phyloP scores from a whole-genome alignment of 345 rosid genomes.

The Hypericum perforatum region DNA sequence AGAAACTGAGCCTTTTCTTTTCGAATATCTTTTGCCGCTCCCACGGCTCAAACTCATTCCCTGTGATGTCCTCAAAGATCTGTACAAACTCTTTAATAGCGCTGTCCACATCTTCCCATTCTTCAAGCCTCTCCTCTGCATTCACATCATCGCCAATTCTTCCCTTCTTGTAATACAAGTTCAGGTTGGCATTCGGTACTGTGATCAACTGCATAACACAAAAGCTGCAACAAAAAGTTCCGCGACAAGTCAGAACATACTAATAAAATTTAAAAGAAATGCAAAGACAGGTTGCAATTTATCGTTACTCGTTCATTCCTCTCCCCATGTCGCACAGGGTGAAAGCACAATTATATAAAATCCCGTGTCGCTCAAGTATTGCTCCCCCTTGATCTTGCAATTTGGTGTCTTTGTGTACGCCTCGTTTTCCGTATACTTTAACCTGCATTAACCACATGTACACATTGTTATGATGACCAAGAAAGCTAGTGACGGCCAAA shows the following conservation, averaged over 20 bases:
- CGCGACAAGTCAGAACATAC: too few relatives aligned
- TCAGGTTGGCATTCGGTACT: slow-evolving; percentile 43
- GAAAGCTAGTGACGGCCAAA: background rate
- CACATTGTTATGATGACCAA: background rate
- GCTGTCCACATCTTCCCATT: slow-evolving; percentile 42
- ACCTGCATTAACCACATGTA: slow-evolving; percentile 31
- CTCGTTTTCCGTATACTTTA: slow-evolving; percentile 59
- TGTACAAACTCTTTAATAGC: slow-evolving; percentile 58
- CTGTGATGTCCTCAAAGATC: slow-evolving; percentile 62
- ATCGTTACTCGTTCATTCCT: slow-evolving; percentile 45
- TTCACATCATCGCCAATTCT: slow-evolving; percentile 50
- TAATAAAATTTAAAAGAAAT: background rate
- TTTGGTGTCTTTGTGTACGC: slow-evolving; percentile 50
- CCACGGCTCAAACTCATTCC: slow-evolving; percentile 77
- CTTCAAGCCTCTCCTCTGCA: slow-evolving; percentile 62
- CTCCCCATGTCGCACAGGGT: slow-evolving; percentile 57
- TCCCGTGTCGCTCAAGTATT: slow-evolving; percentile 57
- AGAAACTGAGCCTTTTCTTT: slow-evolving; percentile 50
- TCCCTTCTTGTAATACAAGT: slow-evolving; percentile 65
- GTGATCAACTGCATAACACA: slow-evolving; percentile 62
- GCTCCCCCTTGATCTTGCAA: slow-evolving; percentile 46
- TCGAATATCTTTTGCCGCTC: slow-evolving; percentile 68
- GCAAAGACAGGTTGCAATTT: background rate
- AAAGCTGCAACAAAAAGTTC: slow-evolving; percentile 26
- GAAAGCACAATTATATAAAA: slow-evolving; percentile 64